phyloP scores from a whole-genome alignment of 2,329 filamentous ascomycete genomes.

The Botrytis fabae region DNA sequence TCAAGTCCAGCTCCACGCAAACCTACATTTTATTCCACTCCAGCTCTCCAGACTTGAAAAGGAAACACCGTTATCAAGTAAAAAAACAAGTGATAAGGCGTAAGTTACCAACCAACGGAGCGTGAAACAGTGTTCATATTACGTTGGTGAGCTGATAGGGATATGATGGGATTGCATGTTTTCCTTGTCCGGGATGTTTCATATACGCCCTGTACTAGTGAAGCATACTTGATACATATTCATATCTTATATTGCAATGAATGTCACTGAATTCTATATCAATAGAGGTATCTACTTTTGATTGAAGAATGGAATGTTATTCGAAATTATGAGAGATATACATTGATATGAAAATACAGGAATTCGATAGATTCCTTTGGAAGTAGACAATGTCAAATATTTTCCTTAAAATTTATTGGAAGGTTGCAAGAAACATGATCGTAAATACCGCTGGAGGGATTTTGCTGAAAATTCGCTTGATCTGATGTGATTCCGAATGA shows the following conservation, averaged over 20 bases:
- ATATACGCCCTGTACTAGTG: neutral
- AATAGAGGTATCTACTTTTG: neutral
- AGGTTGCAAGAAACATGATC: neutral
- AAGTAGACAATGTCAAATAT: fast-evolving
- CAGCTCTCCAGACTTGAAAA: neutral
- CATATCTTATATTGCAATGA: neutral
- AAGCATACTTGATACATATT: neutral
- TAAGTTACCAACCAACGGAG: neutral
- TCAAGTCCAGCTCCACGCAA: neutral
- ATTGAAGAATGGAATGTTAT: neutral
- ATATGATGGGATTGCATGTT: neutral
- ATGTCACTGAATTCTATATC: neutral
- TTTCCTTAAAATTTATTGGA: neutral
- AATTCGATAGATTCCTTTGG: neutral
- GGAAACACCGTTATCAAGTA: neutral
- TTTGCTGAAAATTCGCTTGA: neutral
- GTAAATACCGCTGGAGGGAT: neutral
- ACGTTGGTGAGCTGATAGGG: neutral
- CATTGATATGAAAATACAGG: neutral
- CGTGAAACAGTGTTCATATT: neutral
- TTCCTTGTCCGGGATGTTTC: neutral
- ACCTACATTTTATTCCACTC: neutral
- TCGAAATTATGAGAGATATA: neutral
- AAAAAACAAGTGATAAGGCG: neutral
- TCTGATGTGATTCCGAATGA: neutral